Percentiles rank a stretch among this genome's conserved stretches.
Evolutionary conservation across 306 rosid genomes (phyloP).

Genomic region (Vigna reflexopilosa): DNA sequence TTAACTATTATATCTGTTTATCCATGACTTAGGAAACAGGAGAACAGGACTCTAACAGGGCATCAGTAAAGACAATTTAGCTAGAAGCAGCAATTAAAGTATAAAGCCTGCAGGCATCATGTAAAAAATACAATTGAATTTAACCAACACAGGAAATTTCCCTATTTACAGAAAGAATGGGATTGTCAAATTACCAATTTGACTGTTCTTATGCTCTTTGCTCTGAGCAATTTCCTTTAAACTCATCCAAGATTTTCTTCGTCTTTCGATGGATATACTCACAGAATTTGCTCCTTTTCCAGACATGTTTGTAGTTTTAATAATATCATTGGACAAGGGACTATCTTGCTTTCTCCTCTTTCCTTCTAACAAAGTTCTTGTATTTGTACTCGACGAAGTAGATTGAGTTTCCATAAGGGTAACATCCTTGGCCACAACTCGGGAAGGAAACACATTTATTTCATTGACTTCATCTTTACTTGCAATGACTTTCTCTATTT

Average conservation of each 20-base stretch:
- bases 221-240: slow-evolving; percentile 71
- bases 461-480: slow-evolving; percentile 40
- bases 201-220: slow-evolving; percentile 40
- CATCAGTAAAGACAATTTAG: not conserved
- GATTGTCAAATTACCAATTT: slow-evolving; percentile 45
- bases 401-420: not conserved
- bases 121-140: not conserved
- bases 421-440: not conserved
- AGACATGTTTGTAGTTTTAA: slow-evolving; percentile 44
- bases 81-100: slow-evolving; percentile 4
- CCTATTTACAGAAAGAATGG: slow-evolving; percentile 50
- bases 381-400: slow-evolving; percentile 44
- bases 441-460: slow-evolving; percentile 32
- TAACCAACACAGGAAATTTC: not conserved
- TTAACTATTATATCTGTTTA: too few relatives aligned
- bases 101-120: not conserved
- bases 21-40: too few relatives aligned
- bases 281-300: slow-evolving; percentile 45
- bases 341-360: slow-evolving; percentile 59
- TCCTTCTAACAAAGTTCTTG: slow-evolving; percentile 44
- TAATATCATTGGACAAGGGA: slow-evolving; percentile 45
- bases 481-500: slow-evolving; percentile 39
- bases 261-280: slow-evolving; percentile 57
- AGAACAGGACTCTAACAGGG: too few relatives aligned
- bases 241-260: slow-evolving; percentile 79